Evolutionary conservation across 768 basidiomycete species (phyloP).

Genomic region (Leccinum rimulosum): DNA sequence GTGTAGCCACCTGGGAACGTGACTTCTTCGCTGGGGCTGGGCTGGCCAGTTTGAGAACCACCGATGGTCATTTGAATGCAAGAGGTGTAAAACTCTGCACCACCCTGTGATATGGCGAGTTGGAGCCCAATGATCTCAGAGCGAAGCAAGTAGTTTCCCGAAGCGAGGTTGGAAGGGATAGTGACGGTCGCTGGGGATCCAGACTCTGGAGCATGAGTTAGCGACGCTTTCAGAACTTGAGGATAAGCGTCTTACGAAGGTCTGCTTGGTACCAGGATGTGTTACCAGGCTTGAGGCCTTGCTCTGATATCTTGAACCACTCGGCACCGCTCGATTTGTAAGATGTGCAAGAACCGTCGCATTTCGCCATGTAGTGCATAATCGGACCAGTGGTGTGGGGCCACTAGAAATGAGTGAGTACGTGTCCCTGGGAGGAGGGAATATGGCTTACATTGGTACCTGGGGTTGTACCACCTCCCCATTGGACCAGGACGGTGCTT

Average conservation of each 20-base stretch:
- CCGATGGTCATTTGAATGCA: conserved; percentile 29
- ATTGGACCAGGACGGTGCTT: conserved; percentile 49
- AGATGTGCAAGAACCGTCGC: conserved; percentile 51
- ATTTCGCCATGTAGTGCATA: conserved; percentile 70
- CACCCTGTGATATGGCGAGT: conserved; percentile 46
- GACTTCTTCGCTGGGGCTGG: conserved; percentile 39
- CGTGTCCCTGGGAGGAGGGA: background rate
- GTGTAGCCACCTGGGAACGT: conserved; percentile 69
- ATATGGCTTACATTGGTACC: conserved; percentile 23
- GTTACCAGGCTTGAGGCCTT: conserved; percentile 37
- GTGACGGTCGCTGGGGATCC: conserved; percentile 39
- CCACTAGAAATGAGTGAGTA: conserved; percentile 33
- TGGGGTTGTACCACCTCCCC: conserved; percentile 43
- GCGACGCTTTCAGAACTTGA: background rate
- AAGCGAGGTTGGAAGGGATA: conserved; percentile 49
- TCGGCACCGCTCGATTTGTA: conserved; percentile 53
- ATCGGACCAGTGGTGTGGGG: conserved; percentile 62
- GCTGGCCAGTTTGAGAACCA: conserved; percentile 25
- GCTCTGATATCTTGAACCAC: conserved; percentile 75
- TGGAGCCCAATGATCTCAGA: conserved; percentile 81
- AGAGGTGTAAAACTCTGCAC: conserved; percentile 43
- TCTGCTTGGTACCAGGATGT: conserved; percentile 48
- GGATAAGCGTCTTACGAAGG: conserved; percentile 37
- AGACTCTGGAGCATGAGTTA: conserved; percentile 26
- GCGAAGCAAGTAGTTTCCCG: conserved; percentile 73